These are phyloP conservation scores for Pythium rhizo-oryzae DNA, from an alignment of 352 stramenopile genomes.

Conservation along the genomic window DNA sequence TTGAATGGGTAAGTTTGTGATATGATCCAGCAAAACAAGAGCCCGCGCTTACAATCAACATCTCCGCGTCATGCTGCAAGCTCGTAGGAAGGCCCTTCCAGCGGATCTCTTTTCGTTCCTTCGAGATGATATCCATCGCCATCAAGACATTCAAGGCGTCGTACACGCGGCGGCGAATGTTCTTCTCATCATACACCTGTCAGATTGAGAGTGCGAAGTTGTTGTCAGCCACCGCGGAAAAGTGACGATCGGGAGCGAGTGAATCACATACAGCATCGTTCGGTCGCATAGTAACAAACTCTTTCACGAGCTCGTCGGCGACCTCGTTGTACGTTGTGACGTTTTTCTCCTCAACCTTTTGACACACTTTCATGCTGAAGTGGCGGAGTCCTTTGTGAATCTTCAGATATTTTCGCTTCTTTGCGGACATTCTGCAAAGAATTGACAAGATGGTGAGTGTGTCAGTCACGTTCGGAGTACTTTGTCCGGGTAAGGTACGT, in stretches of 20 bases:
- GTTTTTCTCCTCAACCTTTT: constrained; percentile 96
- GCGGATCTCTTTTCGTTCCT: constrained; percentile 94
- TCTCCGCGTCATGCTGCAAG: constrained; percentile 86
- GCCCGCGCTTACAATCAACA: constrained; percentile 60
- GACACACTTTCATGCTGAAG: constrained; percentile 96
- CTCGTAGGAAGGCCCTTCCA: constrained; percentile 85
- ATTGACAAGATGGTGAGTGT: neutral
- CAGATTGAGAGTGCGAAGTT: neutral
- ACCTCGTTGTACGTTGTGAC: constrained; percentile 97
- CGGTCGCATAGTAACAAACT: constrained; percentile 87
- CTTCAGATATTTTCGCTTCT: constrained; percentile 85
- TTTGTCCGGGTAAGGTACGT: constrained; percentile 20
- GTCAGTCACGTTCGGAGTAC: no score
- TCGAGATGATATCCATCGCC: constrained; percentile 98
- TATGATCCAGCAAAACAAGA: neutral
- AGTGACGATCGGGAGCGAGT: neutral
- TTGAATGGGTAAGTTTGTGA: neutral
- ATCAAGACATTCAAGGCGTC: constrained; percentile 98
- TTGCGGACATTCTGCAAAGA: constrained; percentile 47
- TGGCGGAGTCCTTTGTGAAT: constrained; percentile 93
- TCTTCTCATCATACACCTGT: constrained; percentile 93
- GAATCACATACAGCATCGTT: constrained; percentile 59
- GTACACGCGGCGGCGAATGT: constrained; percentile 96
- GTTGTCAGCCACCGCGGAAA: neutral
- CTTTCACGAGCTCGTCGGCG: constrained; percentile 91